phyloP scores from a whole-genome alignment of 345 rosid genomes.

The Microcos paniculata region DNA sequence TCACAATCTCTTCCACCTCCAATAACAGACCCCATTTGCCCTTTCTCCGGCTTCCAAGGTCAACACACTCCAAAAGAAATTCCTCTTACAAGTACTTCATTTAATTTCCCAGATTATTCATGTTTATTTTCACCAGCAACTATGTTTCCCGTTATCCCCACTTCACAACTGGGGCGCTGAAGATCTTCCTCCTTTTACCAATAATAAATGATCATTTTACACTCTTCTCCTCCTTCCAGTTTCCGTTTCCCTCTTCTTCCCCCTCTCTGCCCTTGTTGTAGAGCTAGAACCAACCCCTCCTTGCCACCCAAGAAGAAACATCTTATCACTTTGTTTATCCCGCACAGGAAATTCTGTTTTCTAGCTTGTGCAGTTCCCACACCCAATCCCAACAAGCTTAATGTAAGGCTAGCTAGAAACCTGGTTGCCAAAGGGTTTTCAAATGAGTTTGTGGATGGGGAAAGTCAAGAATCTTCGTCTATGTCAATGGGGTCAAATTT shows the following conservation, averaged over 20 bases:
- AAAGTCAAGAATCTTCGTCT: constrained; percentile 36
- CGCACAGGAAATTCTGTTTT: constrained; percentile 27
- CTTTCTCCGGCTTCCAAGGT: not conserved
- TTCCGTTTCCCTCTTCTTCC: constrained; percentile 24
- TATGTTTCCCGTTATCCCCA: constrained; percentile 26
- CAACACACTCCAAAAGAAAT: too few species aligned
- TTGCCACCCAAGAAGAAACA: constrained; percentile 15
- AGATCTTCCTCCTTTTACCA: constrained; percentile 11
- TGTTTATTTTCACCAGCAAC: constrained; percentile 25
- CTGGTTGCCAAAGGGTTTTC: constrained; percentile 44
- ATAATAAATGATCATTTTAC: constrained; percentile 51
- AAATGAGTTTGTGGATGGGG: constrained; percentile 45
- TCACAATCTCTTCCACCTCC: not conserved
- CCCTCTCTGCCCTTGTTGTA: constrained; percentile 42
- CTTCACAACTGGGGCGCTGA: constrained; percentile 21
- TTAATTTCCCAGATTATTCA: constrained; percentile 13
- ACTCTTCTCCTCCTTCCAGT: constrained; percentile 42
- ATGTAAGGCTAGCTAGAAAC: constrained; percentile 34
- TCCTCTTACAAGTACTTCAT: not conserved
- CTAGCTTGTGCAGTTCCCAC: constrained; percentile 39
- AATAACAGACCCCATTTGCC: not conserved
- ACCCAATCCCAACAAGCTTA: constrained; percentile 24
- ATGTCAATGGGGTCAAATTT: constrained; percentile 51
- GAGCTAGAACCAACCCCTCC: constrained; percentile 10
- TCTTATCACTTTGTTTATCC: constrained; percentile 3